These are phyloP conservation scores for Bertia moriformis DNA, from an alignment of 2,329 filamentous ascomycete genomes.

Conservation along the genomic window DNA sequence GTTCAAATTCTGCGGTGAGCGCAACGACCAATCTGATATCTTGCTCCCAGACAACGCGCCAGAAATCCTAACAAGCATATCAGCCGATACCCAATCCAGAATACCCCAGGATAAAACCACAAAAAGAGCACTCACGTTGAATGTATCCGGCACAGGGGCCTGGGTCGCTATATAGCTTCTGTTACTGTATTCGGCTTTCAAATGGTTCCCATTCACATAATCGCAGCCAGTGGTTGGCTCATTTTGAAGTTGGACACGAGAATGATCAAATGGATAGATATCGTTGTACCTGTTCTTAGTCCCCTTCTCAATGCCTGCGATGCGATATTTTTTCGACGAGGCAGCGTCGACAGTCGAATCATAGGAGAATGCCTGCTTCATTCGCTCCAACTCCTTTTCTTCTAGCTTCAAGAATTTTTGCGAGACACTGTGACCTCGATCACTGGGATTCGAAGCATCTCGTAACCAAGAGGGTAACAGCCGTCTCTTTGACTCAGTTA, in stretches of 20 bases:
- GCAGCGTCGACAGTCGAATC: constrained; percentile 24
- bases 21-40: constrained; percentile 51
- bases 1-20: constrained; percentile 50
- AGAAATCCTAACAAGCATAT: constrained; percentile 40
- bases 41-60: constrained; percentile 55
- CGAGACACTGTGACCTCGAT: constrained; percentile 41
- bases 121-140: constrained; percentile 30
- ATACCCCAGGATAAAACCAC: too few relatives aligned
- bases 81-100: too few relatives aligned
- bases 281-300: constrained; percentile 57
- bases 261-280: constrained; percentile 54
- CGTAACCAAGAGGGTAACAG: constrained; percentile 42
- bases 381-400: constrained; percentile 45
- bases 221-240: constrained; percentile 38
- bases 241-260: constrained; percentile 40
- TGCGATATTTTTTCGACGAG: constrained; percentile 28
- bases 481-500: constrained; percentile 27
- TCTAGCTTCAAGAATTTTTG: constrained; percentile 46
- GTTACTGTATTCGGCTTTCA: constrained; percentile 41
- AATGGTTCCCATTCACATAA: constrained; percentile 49
- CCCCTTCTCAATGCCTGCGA: constrained; percentile 53
- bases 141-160: constrained; percentile 49
- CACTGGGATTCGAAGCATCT: constrained; percentile 28
- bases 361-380: constrained; percentile 49
- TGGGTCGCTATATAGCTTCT: constrained; percentile 54